Percentiles rank a stretch among this genome's conserved stretches.
These are phyloP conservation scores for Cystobasidium slooffiae DNA, from an alignment of 1,284 basidiomycete species.

Conservation along the genomic window DNA sequence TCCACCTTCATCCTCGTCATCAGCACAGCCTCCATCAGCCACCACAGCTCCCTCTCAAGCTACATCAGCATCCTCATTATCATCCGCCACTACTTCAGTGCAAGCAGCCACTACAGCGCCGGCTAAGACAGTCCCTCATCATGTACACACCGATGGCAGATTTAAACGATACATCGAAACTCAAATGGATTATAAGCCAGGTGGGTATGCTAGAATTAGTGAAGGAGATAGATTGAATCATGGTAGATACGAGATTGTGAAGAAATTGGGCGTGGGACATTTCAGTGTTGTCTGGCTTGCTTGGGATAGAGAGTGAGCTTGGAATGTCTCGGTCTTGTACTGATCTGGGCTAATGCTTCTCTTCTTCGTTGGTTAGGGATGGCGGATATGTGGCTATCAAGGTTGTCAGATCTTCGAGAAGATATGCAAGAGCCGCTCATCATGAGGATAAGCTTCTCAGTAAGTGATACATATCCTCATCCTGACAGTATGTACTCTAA, in stretches of 20 bases:
- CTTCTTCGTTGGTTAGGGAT: not conserved
- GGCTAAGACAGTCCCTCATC: not conserved
- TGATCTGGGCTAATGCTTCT: too few species aligned
- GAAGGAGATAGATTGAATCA: slow-evolving; percentile 27
- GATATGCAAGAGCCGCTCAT: slow-evolving; percentile 29
- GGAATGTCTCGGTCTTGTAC: too few species aligned
- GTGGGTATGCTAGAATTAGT: slow-evolving; percentile 31
- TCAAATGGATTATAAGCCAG: slow-evolving; percentile 27
- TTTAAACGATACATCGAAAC: slow-evolving; percentile 22
- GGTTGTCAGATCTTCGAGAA: slow-evolving; percentile 27
- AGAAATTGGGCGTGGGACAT: slow-evolving; percentile 38
- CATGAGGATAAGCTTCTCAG: slow-evolving; percentile 41
- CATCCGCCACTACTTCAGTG: not conserved
- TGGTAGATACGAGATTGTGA: slow-evolving; percentile 27
- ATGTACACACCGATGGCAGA: slow-evolving; percentile 1
- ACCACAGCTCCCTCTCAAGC: not conserved
- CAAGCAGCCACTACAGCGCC: not conserved
- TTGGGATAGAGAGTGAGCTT: slow-evolving; percentile 43
- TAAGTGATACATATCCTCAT: slow-evolving; percentile 3
- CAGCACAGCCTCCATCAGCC: not conserved
- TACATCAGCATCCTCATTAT: not conserved
- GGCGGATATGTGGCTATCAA: slow-evolving; percentile 38
- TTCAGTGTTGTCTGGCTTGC: slow-evolving; percentile 34
- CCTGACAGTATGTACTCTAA: not conserved
- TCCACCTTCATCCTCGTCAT: not conserved